phyloP scores from a whole-genome alignment of 2,329 filamentous ascomycete genomes.

The Aureobasidium sp. region DNA sequence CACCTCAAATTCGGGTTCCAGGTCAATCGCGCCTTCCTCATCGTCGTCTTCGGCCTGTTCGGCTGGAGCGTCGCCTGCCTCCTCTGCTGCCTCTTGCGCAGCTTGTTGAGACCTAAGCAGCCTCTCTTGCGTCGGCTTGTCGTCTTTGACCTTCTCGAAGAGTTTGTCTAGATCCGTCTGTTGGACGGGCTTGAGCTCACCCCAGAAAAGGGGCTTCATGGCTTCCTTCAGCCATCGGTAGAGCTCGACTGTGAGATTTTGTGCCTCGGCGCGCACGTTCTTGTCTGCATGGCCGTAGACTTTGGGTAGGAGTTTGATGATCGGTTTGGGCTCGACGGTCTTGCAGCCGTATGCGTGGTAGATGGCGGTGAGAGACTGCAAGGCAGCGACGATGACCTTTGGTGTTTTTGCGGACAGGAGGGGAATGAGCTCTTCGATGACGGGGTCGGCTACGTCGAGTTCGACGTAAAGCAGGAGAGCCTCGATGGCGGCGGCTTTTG shows the following conservation, averaged over 20 bases:
- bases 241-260: conserved; percentile 83
- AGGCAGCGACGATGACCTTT: conserved; percentile 70
- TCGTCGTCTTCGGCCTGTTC: conserved; percentile 35
- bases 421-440: conserved; percentile 85
- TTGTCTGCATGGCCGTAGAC: conserved; percentile 96
- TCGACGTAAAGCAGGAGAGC: conserved; percentile 84
- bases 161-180: conserved; percentile 88
- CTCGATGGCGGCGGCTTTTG: conserved; percentile 80
- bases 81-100: conserved; percentile 60
- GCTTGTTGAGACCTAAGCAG: conserved; percentile 84
- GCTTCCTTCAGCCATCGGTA: conserved; percentile 96
- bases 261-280: conserved; percentile 90
- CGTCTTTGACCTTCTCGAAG: conserved; percentile 87
- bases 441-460: conserved; percentile 72
- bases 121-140: conserved; percentile 85
- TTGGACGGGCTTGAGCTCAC: conserved; percentile 88
- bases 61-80: conserved; percentile 45
- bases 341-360: conserved; percentile 95
- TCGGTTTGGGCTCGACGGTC: conserved; percentile 82
- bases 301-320: conserved; percentile 81
- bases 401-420: conserved; percentile 80
- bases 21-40: conserved; percentile 64
- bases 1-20: conserved; percentile 58
- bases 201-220: conserved; percentile 98
- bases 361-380: conserved; percentile 71